A percentile compares a stretch with the other conserved stretches of the same genome.
Conservation (phyloP, 345 rosid species). For the Salix exigua region DNA sequence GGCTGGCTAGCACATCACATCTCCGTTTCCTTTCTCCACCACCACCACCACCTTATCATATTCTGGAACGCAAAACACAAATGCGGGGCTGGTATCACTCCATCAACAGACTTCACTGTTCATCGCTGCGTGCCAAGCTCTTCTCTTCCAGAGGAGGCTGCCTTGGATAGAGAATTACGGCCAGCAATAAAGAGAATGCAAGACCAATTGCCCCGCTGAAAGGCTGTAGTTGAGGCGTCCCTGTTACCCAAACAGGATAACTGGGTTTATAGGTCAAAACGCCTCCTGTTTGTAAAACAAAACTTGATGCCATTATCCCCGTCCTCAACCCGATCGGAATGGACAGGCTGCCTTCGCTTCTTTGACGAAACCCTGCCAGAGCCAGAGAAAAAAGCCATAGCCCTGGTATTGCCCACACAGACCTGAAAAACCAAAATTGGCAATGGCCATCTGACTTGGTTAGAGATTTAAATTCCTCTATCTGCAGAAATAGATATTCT, state of each 20-base stretch:
- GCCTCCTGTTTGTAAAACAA: conserved; percentile 59
- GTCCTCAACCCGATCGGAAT: conserved; percentile 66
- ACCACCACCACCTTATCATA: neutral
- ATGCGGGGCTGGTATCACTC: neutral
- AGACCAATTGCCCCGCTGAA: conserved; percentile 76
- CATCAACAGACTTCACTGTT: neutral
- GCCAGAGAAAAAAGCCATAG: conserved; percentile 73
- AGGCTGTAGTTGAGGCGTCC: conserved; percentile 67
- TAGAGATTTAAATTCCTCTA: neutral
- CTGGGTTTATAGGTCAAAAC: conserved; percentile 41
- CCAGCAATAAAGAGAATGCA: conserved; percentile 46
- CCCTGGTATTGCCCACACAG: conserved; percentile 64
- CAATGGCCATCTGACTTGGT: neutral
- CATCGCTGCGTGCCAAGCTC: conserved; percentile 7
- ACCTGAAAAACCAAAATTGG: conserved; percentile 43
- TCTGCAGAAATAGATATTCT: neutral
- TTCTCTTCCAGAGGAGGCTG: conserved; percentile 24
- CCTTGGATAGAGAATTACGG: conserved; percentile 59
- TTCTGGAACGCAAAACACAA: neutral
- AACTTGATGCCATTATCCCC: conserved; percentile 66
- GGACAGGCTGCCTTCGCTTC: conserved; percentile 57
- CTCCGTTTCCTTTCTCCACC: neutral
- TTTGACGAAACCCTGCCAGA: conserved; percentile 58
- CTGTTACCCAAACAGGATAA: conserved; percentile 59
- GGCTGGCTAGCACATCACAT: neutral